phyloP scores from a whole-genome alignment of 805 yeast genomes.

The Zygoascus bituminiphila region DNA sequence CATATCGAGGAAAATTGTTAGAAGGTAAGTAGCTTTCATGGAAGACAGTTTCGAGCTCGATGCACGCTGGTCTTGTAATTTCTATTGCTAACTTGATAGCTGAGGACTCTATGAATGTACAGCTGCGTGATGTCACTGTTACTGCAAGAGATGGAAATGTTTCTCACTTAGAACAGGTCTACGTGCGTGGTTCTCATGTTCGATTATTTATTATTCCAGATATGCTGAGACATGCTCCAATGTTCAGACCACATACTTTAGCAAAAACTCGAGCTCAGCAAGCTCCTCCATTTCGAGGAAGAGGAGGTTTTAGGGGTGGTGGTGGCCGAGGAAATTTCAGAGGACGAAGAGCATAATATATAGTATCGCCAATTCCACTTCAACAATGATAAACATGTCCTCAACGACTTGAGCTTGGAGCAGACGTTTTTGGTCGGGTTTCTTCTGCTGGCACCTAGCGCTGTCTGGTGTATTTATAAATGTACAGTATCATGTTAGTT shows the following conservation, averaged over 20 bases:
- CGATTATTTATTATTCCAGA: constrained; percentile 84
- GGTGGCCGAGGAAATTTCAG: constrained; percentile 6
- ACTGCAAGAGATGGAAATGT: constrained; percentile 72
- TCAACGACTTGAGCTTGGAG: no score
- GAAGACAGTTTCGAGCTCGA: not conserved
- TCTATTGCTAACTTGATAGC: constrained; percentile 16
- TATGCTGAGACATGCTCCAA: constrained; percentile 78
- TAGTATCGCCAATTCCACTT: no score
- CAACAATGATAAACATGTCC: no score
- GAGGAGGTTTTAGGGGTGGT: constrained; percentile 20
- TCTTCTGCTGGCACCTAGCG: no score
- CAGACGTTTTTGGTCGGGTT: no score
- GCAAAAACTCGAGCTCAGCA: constrained; percentile 20
- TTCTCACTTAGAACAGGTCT: constrained; percentile 72
- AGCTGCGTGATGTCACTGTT: constrained; percentile 69
- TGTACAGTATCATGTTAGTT: no score
- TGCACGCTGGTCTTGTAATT: not conserved
- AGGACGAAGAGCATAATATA: not conserved
- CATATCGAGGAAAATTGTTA: constrained; percentile 76
- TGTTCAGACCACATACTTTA: constrained; percentile 46
- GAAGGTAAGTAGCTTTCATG: constrained; percentile 39
- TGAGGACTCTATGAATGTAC: constrained; percentile 93
- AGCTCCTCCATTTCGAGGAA: constrained; percentile 11
- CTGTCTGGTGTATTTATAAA: no score
- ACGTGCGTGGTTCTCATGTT: constrained; percentile 85